phyloP scores from a whole-genome alignment of 2,329 filamentous ascomycete genomes.

The Penicillium sp. region DNA sequence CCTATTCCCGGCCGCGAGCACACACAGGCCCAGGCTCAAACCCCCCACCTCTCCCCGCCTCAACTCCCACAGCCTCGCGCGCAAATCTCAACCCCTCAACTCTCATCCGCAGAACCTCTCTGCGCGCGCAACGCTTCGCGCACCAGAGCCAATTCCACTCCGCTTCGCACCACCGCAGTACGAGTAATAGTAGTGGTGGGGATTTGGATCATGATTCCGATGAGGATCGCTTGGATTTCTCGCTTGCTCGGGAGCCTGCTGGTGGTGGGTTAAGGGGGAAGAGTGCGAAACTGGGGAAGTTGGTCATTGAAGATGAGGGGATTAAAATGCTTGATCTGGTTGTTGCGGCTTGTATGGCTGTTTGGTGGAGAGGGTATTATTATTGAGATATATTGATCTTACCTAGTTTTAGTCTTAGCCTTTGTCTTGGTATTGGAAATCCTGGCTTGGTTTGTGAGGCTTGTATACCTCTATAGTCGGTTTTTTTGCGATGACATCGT shows the following conservation, averaged over 20 bases:
- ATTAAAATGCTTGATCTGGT: slow-evolving; percentile 93
- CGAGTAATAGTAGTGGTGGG: slow-evolving; percentile 21
- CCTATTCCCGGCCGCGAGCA: slow-evolving; percentile 27
- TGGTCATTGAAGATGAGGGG: slow-evolving; percentile 85
- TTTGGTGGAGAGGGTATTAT: slow-evolving; percentile 88
- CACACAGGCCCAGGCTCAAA: slow-evolving; percentile 23
- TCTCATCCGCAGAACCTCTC: slow-evolving; percentile 29
- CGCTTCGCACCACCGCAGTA: slow-evolving; percentile 12
- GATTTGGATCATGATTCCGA: slow-evolving; percentile 20
- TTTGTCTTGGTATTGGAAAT: neutral
- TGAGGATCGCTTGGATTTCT: slow-evolving; percentile 62
- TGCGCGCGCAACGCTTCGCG: slow-evolving; percentile 20
- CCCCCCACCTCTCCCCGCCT: slow-evolving; percentile 13
- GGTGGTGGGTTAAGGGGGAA: slow-evolving; percentile 84
- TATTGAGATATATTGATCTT: slow-evolving; percentile 19
- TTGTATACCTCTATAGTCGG: neutral
- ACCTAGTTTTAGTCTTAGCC: neutral
- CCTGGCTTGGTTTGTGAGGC: neutral
- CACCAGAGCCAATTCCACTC: slow-evolving; percentile 17
- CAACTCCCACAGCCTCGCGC: slow-evolving; percentile 17
- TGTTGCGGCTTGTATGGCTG: slow-evolving; percentile 83
- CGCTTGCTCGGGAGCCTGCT: slow-evolving; percentile 75
- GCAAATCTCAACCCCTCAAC: slow-evolving; percentile 32
- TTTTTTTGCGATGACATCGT: neutral
- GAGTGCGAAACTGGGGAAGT: slow-evolving; percentile 87